Conservation (phyloP, 441 rosid species). For the Aleurites moluccanus region DNA sequence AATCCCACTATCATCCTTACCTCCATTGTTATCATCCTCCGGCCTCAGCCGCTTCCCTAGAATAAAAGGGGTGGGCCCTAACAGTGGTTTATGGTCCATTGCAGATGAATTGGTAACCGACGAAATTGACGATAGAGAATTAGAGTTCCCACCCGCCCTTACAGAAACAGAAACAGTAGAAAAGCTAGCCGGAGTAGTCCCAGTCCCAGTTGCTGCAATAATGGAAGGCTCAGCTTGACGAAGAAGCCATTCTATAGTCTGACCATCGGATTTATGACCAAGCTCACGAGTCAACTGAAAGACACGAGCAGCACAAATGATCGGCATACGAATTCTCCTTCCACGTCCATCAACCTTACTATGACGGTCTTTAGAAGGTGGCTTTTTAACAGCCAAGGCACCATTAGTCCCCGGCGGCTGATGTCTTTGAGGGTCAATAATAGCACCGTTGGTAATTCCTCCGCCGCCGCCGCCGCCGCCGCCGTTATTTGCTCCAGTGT, state of each 20-base stretch:
- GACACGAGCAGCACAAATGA: slow-evolving; percentile 91
- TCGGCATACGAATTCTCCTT: slow-evolving; percentile 91
- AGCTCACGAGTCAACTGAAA: slow-evolving; percentile 90
- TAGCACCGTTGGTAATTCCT: slow-evolving; percentile 42
- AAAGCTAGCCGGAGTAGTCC: slow-evolving; percentile 88
- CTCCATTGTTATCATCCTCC: slow-evolving; percentile 55
- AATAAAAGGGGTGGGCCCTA: slow-evolving; percentile 65
- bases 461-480: neutral
- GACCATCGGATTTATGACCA: slow-evolving; percentile 95
- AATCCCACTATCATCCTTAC: slow-evolving; percentile 46
- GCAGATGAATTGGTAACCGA: slow-evolving; percentile 32
- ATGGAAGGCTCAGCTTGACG: slow-evolving; percentile 98
- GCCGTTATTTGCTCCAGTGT: slow-evolving; percentile 33
- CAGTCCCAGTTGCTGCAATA: slow-evolving; percentile 91
- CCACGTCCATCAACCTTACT: slow-evolving; percentile 97
- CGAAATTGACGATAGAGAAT: slow-evolving; percentile 37
- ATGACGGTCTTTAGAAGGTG: slow-evolving; percentile 92
- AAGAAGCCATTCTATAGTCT: slow-evolving; percentile 94
- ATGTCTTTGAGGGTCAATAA: slow-evolving; percentile 46
- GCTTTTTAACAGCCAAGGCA: slow-evolving; percentile 58
- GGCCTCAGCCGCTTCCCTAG: slow-evolving; percentile 78
- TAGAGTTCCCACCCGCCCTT: slow-evolving; percentile 48
- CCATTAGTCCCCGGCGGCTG: slow-evolving; percentile 44
- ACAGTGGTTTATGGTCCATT: slow-evolving; percentile 67
- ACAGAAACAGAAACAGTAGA: slow-evolving; percentile 70